Evolutionary conservation across 2,329 filamentous ascomycete species (phyloP).

Genomic region (Fusarium concolor): DNA sequence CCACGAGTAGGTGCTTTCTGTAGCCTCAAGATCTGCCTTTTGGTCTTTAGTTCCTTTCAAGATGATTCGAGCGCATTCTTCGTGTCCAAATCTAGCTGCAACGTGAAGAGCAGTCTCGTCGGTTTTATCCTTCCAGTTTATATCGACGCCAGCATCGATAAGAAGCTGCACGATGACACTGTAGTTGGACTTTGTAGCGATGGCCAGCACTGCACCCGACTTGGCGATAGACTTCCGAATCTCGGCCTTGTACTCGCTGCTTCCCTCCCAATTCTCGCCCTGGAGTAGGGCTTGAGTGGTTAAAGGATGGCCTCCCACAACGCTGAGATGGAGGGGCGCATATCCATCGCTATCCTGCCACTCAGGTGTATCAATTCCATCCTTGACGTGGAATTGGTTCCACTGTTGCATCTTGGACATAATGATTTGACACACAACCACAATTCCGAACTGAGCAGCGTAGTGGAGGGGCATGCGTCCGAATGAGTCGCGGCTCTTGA

Average conservation of each 20-base stretch:
- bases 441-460: constrained; percentile 93
- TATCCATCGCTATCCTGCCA: constrained; percentile 96
- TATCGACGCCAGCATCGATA: constrained; percentile 88
- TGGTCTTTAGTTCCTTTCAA: constrained; percentile 76
- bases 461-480: constrained; percentile 92
- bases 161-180: constrained; percentile 85
- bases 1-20: constrained; percentile 90
- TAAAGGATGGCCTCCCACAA: constrained; percentile 88
- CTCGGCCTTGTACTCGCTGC: constrained; percentile 69
- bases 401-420: constrained; percentile 91
- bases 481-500: constrained; percentile 79
- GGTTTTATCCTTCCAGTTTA: constrained; percentile 91
- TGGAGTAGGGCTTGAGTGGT: constrained; percentile 86
- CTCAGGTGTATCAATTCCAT: constrained; percentile 85
- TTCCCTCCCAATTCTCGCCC: constrained; percentile 80
- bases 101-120: constrained; percentile 94
- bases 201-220: constrained; percentile 86
- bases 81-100: constrained; percentile 88
- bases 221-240: constrained; percentile 79
- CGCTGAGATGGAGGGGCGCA: constrained; percentile 90
- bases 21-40: constrained; percentile 79
- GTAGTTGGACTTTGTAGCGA: constrained; percentile 91
- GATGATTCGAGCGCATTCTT: constrained; percentile 81
- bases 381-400: constrained; percentile 84
- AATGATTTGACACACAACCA: constrained; percentile 87